phyloP scores from a whole-genome alignment of 73 alveolate species.

The Paramecium sonneborni region DNA sequence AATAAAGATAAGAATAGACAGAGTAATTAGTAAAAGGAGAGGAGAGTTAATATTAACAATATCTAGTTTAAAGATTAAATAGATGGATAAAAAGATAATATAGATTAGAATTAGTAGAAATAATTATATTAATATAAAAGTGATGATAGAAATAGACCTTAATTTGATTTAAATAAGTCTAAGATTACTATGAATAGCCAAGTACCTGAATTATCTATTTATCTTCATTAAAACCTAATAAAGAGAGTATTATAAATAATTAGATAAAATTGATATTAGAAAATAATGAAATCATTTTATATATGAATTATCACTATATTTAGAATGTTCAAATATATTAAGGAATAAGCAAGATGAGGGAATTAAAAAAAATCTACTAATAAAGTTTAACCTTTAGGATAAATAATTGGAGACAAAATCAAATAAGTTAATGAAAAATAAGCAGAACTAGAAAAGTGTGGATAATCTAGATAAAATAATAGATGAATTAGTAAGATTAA shows the following conservation, averaged over 20 bases:
- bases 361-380: neutral
- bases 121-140: neutral
- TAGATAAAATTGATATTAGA: constrained; percentile 26
- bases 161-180: constrained; percentile 28
- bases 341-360: constrained; percentile 8
- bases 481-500: constrained; percentile 35
- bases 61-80: neutral
- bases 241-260: neutral
- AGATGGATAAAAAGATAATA: neutral
- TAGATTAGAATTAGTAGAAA: neutral
- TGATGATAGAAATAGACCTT: neutral
- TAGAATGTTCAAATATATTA: neutral
- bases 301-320: neutral
- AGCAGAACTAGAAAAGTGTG: neutral
- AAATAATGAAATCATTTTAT: constrained; percentile 16
- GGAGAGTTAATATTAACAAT: neutral
- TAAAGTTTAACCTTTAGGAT: constrained; percentile 24
- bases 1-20: neutral
- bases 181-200: neutral
- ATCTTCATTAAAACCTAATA: neutral
- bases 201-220: constrained; percentile 5
- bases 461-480: constrained; percentile 24
- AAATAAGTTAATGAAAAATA: neutral
- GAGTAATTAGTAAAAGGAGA: neutral
- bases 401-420: neutral